Base-by-base conservation (phyloP, 2,329 filamentous ascomycete genomes). In the Paecilomyces niveus region DNA sequence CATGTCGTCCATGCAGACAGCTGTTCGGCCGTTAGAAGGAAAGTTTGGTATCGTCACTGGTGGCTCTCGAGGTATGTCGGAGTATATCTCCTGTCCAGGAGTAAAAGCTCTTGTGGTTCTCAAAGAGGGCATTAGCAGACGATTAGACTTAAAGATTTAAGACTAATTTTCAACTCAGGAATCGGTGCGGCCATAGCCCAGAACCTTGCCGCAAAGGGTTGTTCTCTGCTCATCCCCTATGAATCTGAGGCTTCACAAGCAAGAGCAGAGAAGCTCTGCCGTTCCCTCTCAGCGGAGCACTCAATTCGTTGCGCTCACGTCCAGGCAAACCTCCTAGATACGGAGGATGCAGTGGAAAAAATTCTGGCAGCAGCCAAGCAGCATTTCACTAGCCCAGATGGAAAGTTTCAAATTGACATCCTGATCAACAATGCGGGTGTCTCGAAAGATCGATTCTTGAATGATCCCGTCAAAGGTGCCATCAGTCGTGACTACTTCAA, bases 341-440 rank as follows among this genome's bases (percentile, higher is more conserved):
- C 84, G 33, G 79, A 80, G 6, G 86, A 86, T 1, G 85, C 87
- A 1, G 76, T 80, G 5, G 75, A 65, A 1, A 63, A 82, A 50
- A 80, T 91, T 55, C 73, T 92, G 64, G 74, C 78, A 24, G 80
- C 81, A 0, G 81, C 85, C 4, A 81, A 83, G 64, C 79, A 84
- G 63, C 78, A 85, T 68, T 86, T 89, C 74, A 70, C 80, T 18
- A 58, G 63, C 59, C 67, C 54, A 1, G 66, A 64, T 5, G 69
- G 74, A 59, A 77, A 78, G 57, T 84, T 91, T 70, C 84, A 87
- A 67, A 82, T 96, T 68, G 90, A 95, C 75, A 90, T 96, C 61
- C 78, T 96, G 56, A 79, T 96, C 78, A 95, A 96, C 82, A 96
- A 95, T 72, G 91, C 92, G 31, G 92, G 90, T 24, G 79, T 85